Evolutionary conservation across 2,329 filamentous ascomycete species (phyloP).

Genomic region (Pezicula carpinea): DNA sequence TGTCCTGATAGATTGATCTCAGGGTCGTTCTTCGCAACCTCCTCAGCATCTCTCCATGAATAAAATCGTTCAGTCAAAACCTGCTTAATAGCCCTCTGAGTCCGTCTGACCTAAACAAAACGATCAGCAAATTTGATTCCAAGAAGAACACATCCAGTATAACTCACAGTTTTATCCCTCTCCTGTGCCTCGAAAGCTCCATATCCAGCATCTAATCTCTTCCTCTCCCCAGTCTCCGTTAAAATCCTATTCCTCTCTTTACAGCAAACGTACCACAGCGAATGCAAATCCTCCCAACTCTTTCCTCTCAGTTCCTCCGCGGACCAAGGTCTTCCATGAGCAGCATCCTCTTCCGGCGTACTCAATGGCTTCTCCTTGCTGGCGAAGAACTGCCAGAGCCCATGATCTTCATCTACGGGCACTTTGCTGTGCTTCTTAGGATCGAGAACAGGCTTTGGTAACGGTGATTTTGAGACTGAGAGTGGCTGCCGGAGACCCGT

Average conservation of each 20-base stretch:
- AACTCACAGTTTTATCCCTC: slow-evolving; percentile 63
- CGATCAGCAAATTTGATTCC: slow-evolving; percentile 10
- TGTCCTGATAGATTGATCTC: slow-evolving; percentile 49
- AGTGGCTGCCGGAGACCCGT: slow-evolving; percentile 73
- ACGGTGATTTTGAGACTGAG: slow-evolving; percentile 64
- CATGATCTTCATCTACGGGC: slow-evolving; percentile 66
- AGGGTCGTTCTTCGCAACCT: slow-evolving; percentile 60
- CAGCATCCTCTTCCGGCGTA: slow-evolving; percentile 64
- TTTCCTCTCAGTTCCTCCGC: slow-evolving; percentile 82
- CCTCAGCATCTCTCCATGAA: slow-evolving; percentile 73
- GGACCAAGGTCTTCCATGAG: slow-evolving; percentile 79
- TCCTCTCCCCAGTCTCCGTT: slow-evolving; percentile 69
- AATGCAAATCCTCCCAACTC: slow-evolving; percentile 89
- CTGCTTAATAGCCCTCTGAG: slow-evolving; percentile 80
- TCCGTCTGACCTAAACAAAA: slow-evolving; percentile 59
- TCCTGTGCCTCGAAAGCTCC: slow-evolving; percentile 63
- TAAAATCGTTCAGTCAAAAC: slow-evolving; percentile 84
- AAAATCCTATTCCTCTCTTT: slow-evolving; percentile 85
- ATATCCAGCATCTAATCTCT: slow-evolving; percentile 64
- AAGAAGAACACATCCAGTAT: neutral
- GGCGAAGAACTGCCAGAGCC: slow-evolving; percentile 90
- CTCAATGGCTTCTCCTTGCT: slow-evolving; percentile 62
- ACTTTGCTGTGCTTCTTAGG: slow-evolving; percentile 50
- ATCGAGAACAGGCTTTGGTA: slow-evolving; percentile 67
- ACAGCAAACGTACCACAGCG: slow-evolving; percentile 89